These are phyloP conservation scores for Encephalitozoon cuniculi DNA, from an alignment of 371 early-diverging fungal species.

Conservation along the genomic window DNA sequence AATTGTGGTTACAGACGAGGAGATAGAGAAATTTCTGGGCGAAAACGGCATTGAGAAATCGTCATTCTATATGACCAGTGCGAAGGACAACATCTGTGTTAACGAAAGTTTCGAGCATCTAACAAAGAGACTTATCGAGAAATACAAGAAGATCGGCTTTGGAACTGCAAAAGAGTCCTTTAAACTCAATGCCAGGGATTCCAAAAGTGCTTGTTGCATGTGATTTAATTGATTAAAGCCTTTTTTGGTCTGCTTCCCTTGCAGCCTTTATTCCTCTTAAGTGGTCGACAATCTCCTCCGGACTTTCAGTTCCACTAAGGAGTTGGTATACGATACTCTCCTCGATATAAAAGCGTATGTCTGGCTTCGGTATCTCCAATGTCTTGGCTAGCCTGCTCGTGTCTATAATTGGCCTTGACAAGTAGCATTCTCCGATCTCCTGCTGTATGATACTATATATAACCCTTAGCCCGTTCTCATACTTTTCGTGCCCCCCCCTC, in stretches of 20 bases:
- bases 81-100: conserved; percentile 48
- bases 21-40: conserved; percentile 59
- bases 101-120: conserved; percentile 38
- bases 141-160: conserved; percentile 12
- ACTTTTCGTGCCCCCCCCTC: neutral
- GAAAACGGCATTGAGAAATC: conserved; percentile 27
- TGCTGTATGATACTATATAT: neutral
- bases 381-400: neutral
- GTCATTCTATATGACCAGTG: conserved; percentile 49
- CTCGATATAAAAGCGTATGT: conserved; percentile 2
- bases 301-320: conserved; percentile 2
- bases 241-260: neutral
- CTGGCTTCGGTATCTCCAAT: neutral
- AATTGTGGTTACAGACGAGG: conserved; percentile 65
- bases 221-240: conserved; percentile 13
- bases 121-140: conserved; percentile 29
- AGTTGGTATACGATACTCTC: conserved; percentile 30
- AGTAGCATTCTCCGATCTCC: conserved; percentile 6
- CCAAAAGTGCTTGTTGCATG: neutral
- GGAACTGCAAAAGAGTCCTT: neutral
- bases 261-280: neutral
- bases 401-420: conserved; percentile 4
- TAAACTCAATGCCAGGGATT: neutral
- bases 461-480: neutral
- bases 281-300: conserved; percentile 6